Evolutionary conservation across 2,329 filamentous ascomycete species (phyloP), one percentile per base, ranked within the genome.

Genomic region (Pseudopyricularia javanii): DNA sequence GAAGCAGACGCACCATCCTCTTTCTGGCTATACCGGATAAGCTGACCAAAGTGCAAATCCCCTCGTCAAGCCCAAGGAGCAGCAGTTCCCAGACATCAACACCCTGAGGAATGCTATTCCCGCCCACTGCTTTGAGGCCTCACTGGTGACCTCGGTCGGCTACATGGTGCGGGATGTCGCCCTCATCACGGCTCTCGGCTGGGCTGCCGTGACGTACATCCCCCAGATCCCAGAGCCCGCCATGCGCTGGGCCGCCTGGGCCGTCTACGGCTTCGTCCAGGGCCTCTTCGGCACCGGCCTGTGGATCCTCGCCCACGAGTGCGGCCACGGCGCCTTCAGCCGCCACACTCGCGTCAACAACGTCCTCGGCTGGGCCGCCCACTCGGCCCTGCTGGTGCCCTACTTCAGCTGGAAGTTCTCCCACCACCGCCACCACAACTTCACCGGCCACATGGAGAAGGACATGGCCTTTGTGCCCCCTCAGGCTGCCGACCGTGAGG

Each of bases 281-380:
- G 83, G 83, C 50, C 74, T 83, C 28, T 68, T 85, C 59, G 79
- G 80, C 63, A 85, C 81, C 3, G 83, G 83, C 3, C 68, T 87
- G 59, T 87, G 83, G 84, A 82, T 85, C 58, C 70, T 86, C 40
- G 83, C 79, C 15, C 84, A 88, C 63, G 84, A 88, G 65, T 83
- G 79, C 64, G 84, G 84, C 51, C 84, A 88, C 64, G 78, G 79
- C 17, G 81, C 82, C 49, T 83, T 87, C 64, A 83, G 79, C n/a
- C 64, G 68, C 22, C 72, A 77, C 64, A 68, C 68, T 49, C 63
- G 59, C 32, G 62, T 85, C 57, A 86, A 86, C 64, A 75, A 84
- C 61, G 30, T 87, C 26, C 89, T 93, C 54, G 91, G 91, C 63
- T 96, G 88, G 88, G 69, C 95, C 66, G 81, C 88, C 28, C 64